These are phyloP conservation scores for Ustilago lituana DNA, from an alignment of 1,284 basidiomycete genomes.

Conservation along the genomic window DNA sequence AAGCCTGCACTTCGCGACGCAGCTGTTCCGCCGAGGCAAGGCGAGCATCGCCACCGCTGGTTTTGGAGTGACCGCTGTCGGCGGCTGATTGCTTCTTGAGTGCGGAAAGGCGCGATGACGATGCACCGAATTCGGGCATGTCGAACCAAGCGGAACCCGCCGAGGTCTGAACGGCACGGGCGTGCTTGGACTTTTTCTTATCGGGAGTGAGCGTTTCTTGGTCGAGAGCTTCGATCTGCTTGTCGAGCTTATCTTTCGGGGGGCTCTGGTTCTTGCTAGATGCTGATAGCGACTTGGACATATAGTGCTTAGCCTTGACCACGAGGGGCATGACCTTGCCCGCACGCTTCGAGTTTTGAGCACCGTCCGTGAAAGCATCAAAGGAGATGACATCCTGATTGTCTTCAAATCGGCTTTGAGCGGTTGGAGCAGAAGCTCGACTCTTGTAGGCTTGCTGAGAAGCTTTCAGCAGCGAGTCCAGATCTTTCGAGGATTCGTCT, in stretches of 20 bases:
- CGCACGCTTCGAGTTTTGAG: conserved; percentile 11
- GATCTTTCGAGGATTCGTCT: conserved; percentile 12
- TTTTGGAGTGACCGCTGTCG: conserved; percentile 41
- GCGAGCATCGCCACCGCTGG: conserved; percentile 54
- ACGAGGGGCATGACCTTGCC: conserved; percentile 36
- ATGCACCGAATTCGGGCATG: conserved; percentile 77
- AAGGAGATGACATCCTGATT: conserved; percentile 51
- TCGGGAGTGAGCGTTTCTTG: conserved; percentile 16
- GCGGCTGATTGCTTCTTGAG: conserved; percentile 40
- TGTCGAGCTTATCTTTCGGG: conserved; percentile 32
- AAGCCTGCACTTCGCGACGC: conserved; percentile 89
- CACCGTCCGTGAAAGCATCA: conserved; percentile 8
- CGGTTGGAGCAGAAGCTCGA: conserved; percentile 5
- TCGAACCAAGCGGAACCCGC: conserved; percentile 90
- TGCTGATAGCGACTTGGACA: conserved; percentile 17
- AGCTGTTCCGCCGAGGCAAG: conserved; percentile 71
- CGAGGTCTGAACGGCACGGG: conserved; percentile 63
- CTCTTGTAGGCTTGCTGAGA: conserved; percentile 44
- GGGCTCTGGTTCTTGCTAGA: conserved; percentile 1
- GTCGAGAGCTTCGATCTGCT: conserved; percentile 40
- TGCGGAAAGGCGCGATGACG: conserved; percentile 25
- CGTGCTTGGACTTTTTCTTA: conserved; percentile 40
- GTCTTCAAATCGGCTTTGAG: conserved; percentile 32
- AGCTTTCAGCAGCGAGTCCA: conserved; percentile 42
- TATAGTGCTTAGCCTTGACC: conserved; percentile 39